Evolutionary conservation across 495 filamentous ascomycete species (phyloP), one percentile per base, ranked within the genome.

Genomic region (Neurospora hispaniola): DNA sequence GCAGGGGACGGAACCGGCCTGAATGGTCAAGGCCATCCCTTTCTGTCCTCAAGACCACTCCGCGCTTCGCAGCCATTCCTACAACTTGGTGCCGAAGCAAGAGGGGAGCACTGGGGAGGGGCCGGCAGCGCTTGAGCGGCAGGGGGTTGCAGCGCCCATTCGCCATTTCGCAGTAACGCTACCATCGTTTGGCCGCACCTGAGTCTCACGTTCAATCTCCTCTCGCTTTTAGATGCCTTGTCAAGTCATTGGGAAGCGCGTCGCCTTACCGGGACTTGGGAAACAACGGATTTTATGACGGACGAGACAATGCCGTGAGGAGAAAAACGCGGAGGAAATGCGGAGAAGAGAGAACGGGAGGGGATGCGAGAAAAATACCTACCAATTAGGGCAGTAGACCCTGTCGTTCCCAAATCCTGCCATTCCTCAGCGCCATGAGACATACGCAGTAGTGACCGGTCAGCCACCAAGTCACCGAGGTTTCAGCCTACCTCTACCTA

Each of bases 121-220:
- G 69, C 69, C 69, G 72, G 73, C 42, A 70, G 73, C 48, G 72
- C 75, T 73, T 72, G 71, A 72, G 75, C 75, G 76, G 79, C 76
- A 78, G 74, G 75, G 78, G 48, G 71, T 68, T 69, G 75, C 71
- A 62, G 59, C 7, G 27, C 20, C 20, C 48, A 59, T 54, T 54
- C 20, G 27, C 46, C 46, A 54, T 59, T 27, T 5, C 48, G 48
- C 48, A 59, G 48, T 59, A 27, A 59, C 48, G 48, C 48, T 20
- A 59, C 23, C 23, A 23, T 59, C 48, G 20, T 59, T 27, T 59
- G 48, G 48, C 48, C 48, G 48, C 11, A 59, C 4, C 9, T 12
- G 20, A 59, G 20, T 59, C 48, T 59, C 11, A 20, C 20, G 14
- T 20, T 59, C 48, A 11, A 27, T 54, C 11, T 23, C 46, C 23